Evolutionary conservation across 2,329 filamentous ascomycete genomes (phyloP).

Genomic region (Cucurbitaria berberidis): DNA sequence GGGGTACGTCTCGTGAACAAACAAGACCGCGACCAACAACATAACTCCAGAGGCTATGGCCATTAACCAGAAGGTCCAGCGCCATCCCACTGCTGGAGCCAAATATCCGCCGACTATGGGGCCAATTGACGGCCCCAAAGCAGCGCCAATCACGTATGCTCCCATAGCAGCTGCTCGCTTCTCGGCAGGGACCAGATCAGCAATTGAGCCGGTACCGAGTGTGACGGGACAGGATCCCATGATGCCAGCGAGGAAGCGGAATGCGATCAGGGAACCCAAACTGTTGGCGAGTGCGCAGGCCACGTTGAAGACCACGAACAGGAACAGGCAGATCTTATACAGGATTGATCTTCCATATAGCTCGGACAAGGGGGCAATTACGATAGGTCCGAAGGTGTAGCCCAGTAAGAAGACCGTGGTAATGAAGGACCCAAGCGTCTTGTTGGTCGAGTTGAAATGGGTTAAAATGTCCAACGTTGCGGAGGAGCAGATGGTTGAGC

Average conservation of each 20-base stretch:
- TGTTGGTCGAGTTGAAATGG: constrained; percentile 9
- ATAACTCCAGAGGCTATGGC: constrained; percentile 12
- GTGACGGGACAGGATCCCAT: constrained; percentile 22
- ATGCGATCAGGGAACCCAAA: constrained; percentile 60
- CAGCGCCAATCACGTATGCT: constrained; percentile 11
- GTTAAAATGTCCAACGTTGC: constrained; percentile 5
- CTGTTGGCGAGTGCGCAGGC: constrained; percentile 65
- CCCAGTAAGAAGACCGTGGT: constrained; percentile 27
- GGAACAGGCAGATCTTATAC: constrained; percentile 59
- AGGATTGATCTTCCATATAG: constrained; percentile 28
- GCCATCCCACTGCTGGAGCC: constrained; percentile 15
- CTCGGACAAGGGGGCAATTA: constrained; percentile 31
- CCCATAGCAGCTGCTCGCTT: constrained; percentile 27
- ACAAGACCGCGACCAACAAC: constrained; percentile 41
- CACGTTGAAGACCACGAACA: constrained; percentile 66
- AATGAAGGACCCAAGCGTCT: constrained; percentile 8
- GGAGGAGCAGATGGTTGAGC: neutral
- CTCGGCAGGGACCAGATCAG: constrained; percentile 25
- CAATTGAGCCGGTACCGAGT: constrained; percentile 31
- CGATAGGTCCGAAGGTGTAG: constrained; percentile 19
- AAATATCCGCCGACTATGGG: constrained; percentile 21
- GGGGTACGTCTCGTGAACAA: constrained; percentile 17
- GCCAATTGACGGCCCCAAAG: constrained; percentile 26
- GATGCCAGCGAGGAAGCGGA: constrained; percentile 55
- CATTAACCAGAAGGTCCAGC: constrained; percentile 19